phyloP scores from a whole-genome alignment of 495 filamentous ascomycete genomes.

The Trichocladium antarcticum region DNA sequence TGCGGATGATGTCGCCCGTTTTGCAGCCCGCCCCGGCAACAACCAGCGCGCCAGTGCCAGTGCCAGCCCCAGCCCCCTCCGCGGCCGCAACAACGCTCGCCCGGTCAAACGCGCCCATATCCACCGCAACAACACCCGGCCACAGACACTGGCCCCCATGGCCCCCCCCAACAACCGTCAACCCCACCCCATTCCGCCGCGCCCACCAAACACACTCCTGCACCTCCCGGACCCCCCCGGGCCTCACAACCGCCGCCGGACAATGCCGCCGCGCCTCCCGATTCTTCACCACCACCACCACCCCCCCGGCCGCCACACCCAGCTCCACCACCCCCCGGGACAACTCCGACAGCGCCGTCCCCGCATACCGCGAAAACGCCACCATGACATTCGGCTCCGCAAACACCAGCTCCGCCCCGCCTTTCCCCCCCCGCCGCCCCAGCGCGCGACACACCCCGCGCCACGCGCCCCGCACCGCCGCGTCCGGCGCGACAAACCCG shows the following conservation, averaged over 20 bases:
- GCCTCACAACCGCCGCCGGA: constrained; percentile 38
- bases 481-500: constrained; percentile 36
- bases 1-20: constrained; percentile 45
- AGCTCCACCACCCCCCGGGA: constrained; percentile 36
- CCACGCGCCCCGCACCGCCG: constrained; percentile 34
- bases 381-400: constrained; percentile 43
- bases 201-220: constrained; percentile 51
- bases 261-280: constrained; percentile 38
- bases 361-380: constrained; percentile 39
- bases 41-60: constrained; percentile 32
- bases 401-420: constrained; percentile 39
- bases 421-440: constrained; percentile 33
- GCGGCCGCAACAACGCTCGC: constrained; percentile 34
- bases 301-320: constrained; percentile 9
- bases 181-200: constrained; percentile 35
- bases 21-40: constrained; percentile 46
- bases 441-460: constrained; percentile 43
- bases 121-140: constrained; percentile 45
- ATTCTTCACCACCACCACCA: constrained; percentile 39
- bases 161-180: constrained; percentile 48
- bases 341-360: constrained; percentile 40
- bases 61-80: constrained; percentile 20
- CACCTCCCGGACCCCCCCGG: constrained; percentile 41
- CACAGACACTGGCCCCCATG: constrained; percentile 50
- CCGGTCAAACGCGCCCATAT: constrained; percentile 48